Evolutionary conservation across 78 protist genomes (phyloP).

Genomic region (Dictyostelium brefeldianum): DNA sequence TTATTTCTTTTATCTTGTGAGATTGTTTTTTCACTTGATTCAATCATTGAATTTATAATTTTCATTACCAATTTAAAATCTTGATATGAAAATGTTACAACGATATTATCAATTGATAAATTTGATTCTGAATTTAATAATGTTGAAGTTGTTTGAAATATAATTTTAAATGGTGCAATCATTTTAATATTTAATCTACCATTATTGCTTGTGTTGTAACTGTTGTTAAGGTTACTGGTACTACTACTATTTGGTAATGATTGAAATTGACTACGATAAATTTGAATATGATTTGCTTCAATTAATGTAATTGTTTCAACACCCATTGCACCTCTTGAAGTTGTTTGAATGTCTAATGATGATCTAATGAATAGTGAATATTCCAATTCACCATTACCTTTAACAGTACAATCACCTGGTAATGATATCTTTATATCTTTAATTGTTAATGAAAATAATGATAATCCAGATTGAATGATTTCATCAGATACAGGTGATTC

Average conservation of each 20-base stretch:
- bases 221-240: not conserved
- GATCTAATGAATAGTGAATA: slow-evolving; percentile 41
- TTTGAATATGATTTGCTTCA: slow-evolving; percentile 61
- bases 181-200: slow-evolving; percentile 30
- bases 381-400: slow-evolving; percentile 57
- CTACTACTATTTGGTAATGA: not conserved
- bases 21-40: not conserved
- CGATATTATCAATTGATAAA: slow-evolving; percentile 35
- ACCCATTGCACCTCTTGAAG: slow-evolving; percentile 67
- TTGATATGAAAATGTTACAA: slow-evolving; percentile 39
- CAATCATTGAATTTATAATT: slow-evolving; percentile 2
- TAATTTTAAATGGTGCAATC: slow-evolving; percentile 62
- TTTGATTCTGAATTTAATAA: slow-evolving; percentile 40
- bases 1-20: not conserved
- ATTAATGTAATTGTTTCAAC: slow-evolving; percentile 48
- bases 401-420: slow-evolving; percentile 29
- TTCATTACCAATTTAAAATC: slow-evolving; percentile 61
- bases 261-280: slow-evolving; percentile 23
- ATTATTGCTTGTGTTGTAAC: not conserved
- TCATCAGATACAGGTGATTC: slow-evolving; percentile 60
- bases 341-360: slow-evolving; percentile 37
- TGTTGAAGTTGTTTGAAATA: slow-evolving; percentile 42
- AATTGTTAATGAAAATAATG: slow-evolving; percentile 17
- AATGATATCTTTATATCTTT: slow-evolving; percentile 28
- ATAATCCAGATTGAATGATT: slow-evolving; percentile 65